phyloP scores from a whole-genome alignment of 179 eudicot species.

The Gypsophila paniculata region DNA sequence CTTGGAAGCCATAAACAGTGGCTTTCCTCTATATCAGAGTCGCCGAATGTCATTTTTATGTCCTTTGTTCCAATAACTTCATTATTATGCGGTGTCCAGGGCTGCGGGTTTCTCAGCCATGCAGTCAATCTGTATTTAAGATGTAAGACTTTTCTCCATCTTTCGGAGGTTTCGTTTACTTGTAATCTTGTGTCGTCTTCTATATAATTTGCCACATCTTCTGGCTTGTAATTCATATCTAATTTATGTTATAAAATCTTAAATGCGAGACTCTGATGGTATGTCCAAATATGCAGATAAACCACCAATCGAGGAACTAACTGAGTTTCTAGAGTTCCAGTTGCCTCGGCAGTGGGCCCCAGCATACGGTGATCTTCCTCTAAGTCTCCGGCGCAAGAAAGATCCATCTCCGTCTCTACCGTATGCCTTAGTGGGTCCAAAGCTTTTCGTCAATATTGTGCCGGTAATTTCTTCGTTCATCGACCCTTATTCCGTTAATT shows the following conservation, averaged over 20 bases:
- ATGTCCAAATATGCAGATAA: conserved; percentile 56
- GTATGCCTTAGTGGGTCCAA: conserved; percentile 82
- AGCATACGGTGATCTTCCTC: conserved; percentile 76
- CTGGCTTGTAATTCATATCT: neutral
- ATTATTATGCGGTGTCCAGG: conserved; percentile 73
- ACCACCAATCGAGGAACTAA: conserved; percentile 83
- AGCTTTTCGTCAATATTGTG: conserved; percentile 67
- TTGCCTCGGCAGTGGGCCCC: conserved; percentile 99
- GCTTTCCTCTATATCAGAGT: conserved; percentile 73
- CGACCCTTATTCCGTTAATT: neutral
- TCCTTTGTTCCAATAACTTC: conserved; percentile 85
- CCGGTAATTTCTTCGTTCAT: conserved; percentile 43
- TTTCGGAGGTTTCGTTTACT: neutral
- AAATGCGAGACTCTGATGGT: conserved; percentile 8
- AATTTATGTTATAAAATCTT: neutral
- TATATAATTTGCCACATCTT: neutral
- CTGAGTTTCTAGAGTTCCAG: conserved; percentile 84
- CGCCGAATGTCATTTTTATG: conserved; percentile 82
- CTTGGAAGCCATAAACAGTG: conserved; percentile 64
- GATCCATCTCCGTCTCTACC: conserved; percentile 73
- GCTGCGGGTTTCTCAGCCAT: conserved; percentile 90
- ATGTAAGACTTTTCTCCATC: conserved; percentile 51
- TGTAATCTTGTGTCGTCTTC: neutral
- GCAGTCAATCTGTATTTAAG: conserved; percentile 90
- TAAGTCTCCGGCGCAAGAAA: conserved; percentile 66